Conservation (phyloP, 2,329 filamentous ascomycete genomes). For the Aspergillus tanneri region DNA sequence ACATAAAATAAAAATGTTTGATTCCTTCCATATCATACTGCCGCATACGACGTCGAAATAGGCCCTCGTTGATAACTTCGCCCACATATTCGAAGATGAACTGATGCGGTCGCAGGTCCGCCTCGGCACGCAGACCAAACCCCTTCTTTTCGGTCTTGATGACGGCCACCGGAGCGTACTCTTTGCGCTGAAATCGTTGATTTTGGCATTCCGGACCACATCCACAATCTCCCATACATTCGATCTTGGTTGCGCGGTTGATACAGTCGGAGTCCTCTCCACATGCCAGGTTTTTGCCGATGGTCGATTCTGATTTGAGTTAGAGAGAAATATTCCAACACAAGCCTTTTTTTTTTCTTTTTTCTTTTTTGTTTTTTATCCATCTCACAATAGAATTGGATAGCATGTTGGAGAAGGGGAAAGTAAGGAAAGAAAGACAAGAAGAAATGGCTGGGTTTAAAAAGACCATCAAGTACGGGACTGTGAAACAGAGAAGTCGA, state of each 20-base stretch:
- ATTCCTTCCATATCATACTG: slow-evolving; percentile 96
- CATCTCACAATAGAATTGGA: too few species aligned
- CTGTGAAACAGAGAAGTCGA: neutral
- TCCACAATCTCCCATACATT: slow-evolving; percentile 83
- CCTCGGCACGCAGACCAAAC: slow-evolving; percentile 82
- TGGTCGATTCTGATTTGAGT: slow-evolving; percentile 46
- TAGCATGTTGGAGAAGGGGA: too few species aligned
- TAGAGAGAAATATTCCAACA: neutral
- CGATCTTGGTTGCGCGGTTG: slow-evolving; percentile 97
- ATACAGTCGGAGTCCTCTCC: slow-evolving; percentile 97
- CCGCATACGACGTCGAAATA: slow-evolving; percentile 84
- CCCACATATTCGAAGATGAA: slow-evolving; percentile 99
- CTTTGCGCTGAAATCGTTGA: slow-evolving; percentile 85
- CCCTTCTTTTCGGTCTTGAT: slow-evolving; percentile 99
- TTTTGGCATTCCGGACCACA: slow-evolving; percentile 89
- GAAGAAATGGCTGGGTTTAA: too few species aligned
- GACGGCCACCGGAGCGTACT: slow-evolving; percentile 88
- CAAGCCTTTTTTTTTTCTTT: too few species aligned
- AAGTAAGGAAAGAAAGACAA: too few species aligned
- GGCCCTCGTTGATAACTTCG: slow-evolving; percentile 91
- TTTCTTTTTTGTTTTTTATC: too few species aligned
- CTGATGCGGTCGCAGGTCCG: slow-evolving; percentile 73
- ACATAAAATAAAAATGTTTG: slow-evolving; percentile 99
- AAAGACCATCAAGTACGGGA: too few species aligned
- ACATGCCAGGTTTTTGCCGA: slow-evolving; percentile 73